phyloP scores from a whole-genome alignment of 140 eudicot genomes.

The Oenanthe javanica region DNA sequence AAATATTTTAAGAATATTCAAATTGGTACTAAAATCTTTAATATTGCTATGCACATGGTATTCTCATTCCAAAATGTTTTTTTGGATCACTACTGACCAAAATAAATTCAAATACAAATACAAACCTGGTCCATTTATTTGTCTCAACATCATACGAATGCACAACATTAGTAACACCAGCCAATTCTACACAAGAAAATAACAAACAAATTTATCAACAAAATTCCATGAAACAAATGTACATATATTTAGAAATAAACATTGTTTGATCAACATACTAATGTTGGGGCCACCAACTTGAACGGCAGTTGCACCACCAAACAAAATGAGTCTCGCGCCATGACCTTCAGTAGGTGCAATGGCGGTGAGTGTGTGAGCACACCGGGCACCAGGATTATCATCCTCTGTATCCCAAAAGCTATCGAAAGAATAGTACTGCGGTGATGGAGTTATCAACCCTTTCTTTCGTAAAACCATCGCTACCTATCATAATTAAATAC shows the following conservation, averaged over 20 bases:
- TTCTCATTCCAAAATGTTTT: too few species aligned
- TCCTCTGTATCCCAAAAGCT: slow-evolving; percentile 71
- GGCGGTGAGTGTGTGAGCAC: slow-evolving; percentile 89
- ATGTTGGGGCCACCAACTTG: slow-evolving; percentile 57
- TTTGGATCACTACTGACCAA: not conserved
- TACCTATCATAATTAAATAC: too few species aligned
- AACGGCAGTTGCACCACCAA: slow-evolving; percentile 95
- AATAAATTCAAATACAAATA: not conserved
- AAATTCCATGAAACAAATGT: not conserved
- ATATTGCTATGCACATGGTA: too few species aligned
- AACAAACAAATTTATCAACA: slow-evolving; percentile 4
- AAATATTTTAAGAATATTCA: too few species aligned
- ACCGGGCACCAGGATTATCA: slow-evolving; percentile 88
- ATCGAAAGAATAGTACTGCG: slow-evolving; percentile 39
- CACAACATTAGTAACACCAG: slow-evolving; percentile 79
- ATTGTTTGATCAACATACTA: slow-evolving; percentile 20
- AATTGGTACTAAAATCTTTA: too few species aligned
- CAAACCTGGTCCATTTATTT: slow-evolving; percentile 79
- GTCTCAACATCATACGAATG: slow-evolving; percentile 80
- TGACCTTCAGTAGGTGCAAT: slow-evolving; percentile 71
- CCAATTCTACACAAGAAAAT: slow-evolving; percentile 50
- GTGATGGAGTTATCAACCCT: slow-evolving; percentile 77
- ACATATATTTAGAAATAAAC: too few species aligned
- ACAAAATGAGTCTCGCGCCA: slow-evolving; percentile 85
- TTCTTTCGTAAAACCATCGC: too few species aligned